Base-by-base conservation (phyloP, 441 rosid species). In the Brassica balearica region DNA sequence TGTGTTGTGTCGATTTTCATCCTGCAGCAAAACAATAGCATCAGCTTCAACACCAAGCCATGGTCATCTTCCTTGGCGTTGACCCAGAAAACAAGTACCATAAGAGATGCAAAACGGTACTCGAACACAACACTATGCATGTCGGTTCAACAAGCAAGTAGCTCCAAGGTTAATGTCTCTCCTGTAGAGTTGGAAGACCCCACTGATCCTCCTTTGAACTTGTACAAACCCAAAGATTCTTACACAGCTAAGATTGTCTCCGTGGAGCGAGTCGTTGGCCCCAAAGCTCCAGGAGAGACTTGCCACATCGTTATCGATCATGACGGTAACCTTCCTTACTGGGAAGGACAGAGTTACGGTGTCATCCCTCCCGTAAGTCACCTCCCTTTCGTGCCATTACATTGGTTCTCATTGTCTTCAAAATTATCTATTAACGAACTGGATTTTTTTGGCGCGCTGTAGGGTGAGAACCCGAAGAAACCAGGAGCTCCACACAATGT, bases 321-420 rank as follows among this genome's bases (percentile, higher is more conserved):
- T 32, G 92, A 85, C 3, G 92, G 96, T 7, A 89, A 93, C 34
- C 92, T 90, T 76, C 97, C 98, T 60, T 94, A 94, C 71, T 94
- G 98, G 98, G 98, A 94, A 86, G 98, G 98, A 69, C 98, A 94
- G 87, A 91, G 98, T 84, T 94, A 89, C 43, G 97, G 98, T 73
- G 91, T 94, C 29, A 92, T 93, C 22, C 98, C 98, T 77, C 97
- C 97, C 9, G 98, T 94, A 86, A 90, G 98, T 65, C 23, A 55
- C 1, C 4, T 55, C 15, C 65, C 53, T 55, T 55, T 55, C 20
- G 3, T 2, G 66, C 9, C 38, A 25, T 9, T 61, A 22, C 27
- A 32, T 36, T n/a, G 56, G 11, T 58, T 58, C 3, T 9, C 65
- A 25, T 15, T 64, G 15, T 48, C 58, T 48, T 61, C 43, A 34